Evolutionary conservation across 179 eudicot species (phyloP).

Genomic region (Silene vulgaris): DNA sequence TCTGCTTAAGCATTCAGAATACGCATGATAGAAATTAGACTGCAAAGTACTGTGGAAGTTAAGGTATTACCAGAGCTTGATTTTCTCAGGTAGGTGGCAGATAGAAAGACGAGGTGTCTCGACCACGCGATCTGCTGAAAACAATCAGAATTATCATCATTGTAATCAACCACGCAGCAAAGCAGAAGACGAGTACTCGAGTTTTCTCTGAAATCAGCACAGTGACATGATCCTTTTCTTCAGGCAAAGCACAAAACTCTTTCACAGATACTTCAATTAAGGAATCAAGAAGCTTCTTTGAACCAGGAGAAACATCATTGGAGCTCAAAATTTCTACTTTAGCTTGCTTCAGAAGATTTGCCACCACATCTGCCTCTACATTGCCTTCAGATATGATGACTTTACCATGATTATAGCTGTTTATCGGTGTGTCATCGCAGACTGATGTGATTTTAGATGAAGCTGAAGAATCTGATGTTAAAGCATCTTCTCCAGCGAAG

Average conservation of each 20-base stretch:
- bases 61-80: conserved; percentile 13
- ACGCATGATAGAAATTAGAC: background rate
- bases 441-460: conserved; percentile 22
- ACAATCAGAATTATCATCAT: conserved; percentile 20
- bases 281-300: conserved; percentile 41
- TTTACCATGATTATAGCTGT: background rate
- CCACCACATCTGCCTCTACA: conserved; percentile 38
- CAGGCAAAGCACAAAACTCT: conserved; percentile 34
- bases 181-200: conserved; percentile 23
- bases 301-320: conserved; percentile 26
- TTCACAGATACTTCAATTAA: conserved; percentile 35
- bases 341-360: conserved; percentile 44
- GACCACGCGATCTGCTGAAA: conserved; percentile 17
- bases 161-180: conserved; percentile 30
- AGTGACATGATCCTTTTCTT: conserved; percentile 29
- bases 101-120: conserved; percentile 27
- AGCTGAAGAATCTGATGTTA: conserved; percentile 22
- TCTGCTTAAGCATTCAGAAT: background rate
- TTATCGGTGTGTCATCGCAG: conserved; percentile 1
- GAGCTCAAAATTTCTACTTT: conserved; percentile 31
- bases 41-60: background rate
- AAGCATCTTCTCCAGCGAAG: conserved; percentile 15
- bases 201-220: conserved; percentile 26
- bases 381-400: conserved; percentile 14
- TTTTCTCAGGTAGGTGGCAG: conserved; percentile 46